Percentiles rank a stretch among this genome's conserved stretches.
These are phyloP conservation scores for Xenoacremonium recifei DNA, from an alignment of 2,329 filamentous ascomycete species.

Conservation along the genomic window DNA sequence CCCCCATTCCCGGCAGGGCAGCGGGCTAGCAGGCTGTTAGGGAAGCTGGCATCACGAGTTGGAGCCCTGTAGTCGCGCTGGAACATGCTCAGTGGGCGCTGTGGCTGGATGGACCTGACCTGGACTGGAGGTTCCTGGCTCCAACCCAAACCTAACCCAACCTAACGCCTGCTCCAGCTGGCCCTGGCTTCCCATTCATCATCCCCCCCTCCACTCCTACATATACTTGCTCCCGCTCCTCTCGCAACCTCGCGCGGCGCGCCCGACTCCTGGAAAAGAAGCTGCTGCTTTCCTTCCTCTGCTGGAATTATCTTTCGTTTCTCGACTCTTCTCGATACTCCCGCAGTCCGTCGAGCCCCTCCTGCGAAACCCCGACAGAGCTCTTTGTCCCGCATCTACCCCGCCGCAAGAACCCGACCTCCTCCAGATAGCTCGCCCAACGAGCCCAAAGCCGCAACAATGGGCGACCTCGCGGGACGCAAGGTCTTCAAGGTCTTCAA, in stretches of 20 bases:
- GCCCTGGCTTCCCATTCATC: no score
- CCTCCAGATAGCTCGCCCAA: slow-evolving; percentile 6
- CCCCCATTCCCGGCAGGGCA: not conserved
- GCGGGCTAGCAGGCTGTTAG: not conserved
- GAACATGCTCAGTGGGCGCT: no score
- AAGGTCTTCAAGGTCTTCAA: slow-evolving; percentile 99
- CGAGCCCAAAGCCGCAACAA: slow-evolving; percentile 22
- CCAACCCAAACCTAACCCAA: no score
- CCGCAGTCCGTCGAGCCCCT: not conserved
- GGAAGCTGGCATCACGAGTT: no score
- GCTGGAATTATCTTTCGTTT: not conserved
- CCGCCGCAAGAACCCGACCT: slow-evolving; percentile 15
- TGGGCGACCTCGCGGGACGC: slow-evolving; percentile 52
- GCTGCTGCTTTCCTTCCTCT: not conserved
- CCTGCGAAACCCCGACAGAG: not conserved
- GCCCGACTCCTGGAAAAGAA: not conserved
- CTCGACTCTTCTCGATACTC: not conserved
- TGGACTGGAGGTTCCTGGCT: no score
- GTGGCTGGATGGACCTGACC: no score
- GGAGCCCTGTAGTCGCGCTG: no score
- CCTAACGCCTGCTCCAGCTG: no score
- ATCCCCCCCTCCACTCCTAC: not conserved
- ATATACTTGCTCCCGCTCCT: not conserved
- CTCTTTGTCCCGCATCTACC: slow-evolving; percentile 8
- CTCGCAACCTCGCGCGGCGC: not conserved